phyloP scores from a whole-genome alignment of 371 early-diverging fungal genomes.

The Amoeboradix gromovi region DNA sequence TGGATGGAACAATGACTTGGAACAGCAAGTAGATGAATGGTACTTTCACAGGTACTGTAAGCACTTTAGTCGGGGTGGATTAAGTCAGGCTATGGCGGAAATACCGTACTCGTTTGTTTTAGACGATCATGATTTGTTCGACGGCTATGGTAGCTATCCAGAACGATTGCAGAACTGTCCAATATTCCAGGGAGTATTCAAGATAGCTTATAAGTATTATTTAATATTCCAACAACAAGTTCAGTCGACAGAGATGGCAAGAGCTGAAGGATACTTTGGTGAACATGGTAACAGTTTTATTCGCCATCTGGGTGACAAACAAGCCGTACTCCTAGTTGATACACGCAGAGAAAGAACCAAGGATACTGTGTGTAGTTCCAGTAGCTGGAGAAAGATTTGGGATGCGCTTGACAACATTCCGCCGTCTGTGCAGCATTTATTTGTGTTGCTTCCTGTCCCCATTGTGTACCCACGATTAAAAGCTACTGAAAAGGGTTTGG shows the following conservation, averaged over 20 bases:
- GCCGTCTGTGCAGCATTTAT: constrained; percentile 24
- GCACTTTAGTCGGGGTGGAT: constrained; percentile 31
- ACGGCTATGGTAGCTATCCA: constrained; percentile 37
- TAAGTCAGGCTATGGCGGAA: constrained; percentile 26
- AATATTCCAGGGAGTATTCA: constrained; percentile 24
- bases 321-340: constrained; percentile 34
- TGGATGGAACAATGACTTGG: constrained; percentile 22
- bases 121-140: constrained; percentile 38
- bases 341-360: constrained; percentile 43
- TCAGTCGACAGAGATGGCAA: constrained; percentile 18
- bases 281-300: constrained; percentile 15
- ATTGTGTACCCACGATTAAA: constrained; percentile 41
- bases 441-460: constrained; percentile 38
- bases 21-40: constrained; percentile 23
- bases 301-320: constrained; percentile 31
- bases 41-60: constrained; percentile 39
- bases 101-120: constrained; percentile 43
- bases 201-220: constrained; percentile 44
- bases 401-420: constrained; percentile 21
- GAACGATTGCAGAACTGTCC: constrained; percentile 31
- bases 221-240: constrained; percentile 58
- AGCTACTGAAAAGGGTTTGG: constrained; percentile 16
- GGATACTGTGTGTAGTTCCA: constrained; percentile 23
- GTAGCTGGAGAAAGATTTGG: constrained; percentile 30
- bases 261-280: constrained; percentile 30